Evolutionary conservation across 768 basidiomycete species (phyloP).

Genomic region (Boletus rufocinnamomeus): DNA sequence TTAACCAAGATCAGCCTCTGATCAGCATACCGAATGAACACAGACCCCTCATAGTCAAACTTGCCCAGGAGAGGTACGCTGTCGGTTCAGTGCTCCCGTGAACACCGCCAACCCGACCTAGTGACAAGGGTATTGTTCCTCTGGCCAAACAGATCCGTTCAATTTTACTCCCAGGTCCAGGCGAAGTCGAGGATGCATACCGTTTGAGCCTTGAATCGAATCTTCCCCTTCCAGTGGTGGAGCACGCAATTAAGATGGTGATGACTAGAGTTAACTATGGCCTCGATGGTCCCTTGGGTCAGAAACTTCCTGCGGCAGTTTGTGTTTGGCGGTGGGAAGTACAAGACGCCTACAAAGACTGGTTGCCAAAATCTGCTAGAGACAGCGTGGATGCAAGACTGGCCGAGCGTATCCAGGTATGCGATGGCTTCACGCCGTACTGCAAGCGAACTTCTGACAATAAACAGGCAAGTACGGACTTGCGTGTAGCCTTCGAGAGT

Average conservation of each 20-base stretch:
- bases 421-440: conserved; percentile 17
- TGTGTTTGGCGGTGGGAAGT: conserved; percentile 90
- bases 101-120: conserved; percentile 34
- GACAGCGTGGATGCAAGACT: conserved; percentile 63
- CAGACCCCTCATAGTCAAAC: conserved; percentile 74
- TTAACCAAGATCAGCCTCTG: conserved; percentile 52
- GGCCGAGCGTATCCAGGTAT: conserved; percentile 66
- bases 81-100: neutral
- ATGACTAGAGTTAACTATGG: conserved; percentile 82
- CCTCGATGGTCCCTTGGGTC: conserved; percentile 51
- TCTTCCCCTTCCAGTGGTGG: conserved; percentile 52
- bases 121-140: conserved; percentile 67
- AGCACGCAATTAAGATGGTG: conserved; percentile 61
- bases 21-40: conserved; percentile 65
- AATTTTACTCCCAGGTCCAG: conserved; percentile 63
- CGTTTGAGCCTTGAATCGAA: conserved; percentile 38
- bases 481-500: conserved; percentile 54
- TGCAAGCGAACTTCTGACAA: conserved; percentile 5
- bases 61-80: conserved; percentile 81
- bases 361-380: conserved; percentile 65
- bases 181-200: conserved; percentile 50
- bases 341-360: conserved; percentile 53
- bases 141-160: conserved; percentile 72
- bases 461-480: conserved; percentile 57
- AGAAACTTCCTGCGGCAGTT: conserved; percentile 60